Percentiles rank a stretch among this genome's conserved stretches.
Conservation (phyloP, 2,329 filamentous ascomycete genomes). For the Triangularia setosa region DNA sequence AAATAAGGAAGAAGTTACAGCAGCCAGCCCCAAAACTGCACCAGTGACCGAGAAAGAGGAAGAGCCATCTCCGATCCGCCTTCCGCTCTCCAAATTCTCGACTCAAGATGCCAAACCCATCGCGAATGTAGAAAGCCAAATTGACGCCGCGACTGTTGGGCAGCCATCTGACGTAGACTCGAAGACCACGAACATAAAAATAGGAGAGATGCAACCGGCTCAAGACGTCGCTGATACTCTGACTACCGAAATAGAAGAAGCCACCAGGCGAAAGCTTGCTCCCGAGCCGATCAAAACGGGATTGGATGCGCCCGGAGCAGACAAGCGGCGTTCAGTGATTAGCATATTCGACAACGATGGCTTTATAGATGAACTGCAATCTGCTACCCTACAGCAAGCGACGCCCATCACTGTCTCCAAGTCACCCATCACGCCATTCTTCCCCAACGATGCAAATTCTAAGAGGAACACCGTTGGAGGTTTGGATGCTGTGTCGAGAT, state of each 20-base stretch:
- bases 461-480: conserved; percentile 24
- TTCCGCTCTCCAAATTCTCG: conserved; percentile 44
- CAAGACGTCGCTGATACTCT: neutral
- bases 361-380: conserved; percentile 80
- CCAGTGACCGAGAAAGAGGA: conserved; percentile 13
- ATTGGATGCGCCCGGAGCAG: conserved; percentile 33
- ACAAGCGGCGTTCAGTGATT: conserved; percentile 36
- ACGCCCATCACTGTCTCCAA: conserved; percentile 74
- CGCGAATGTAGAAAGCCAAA: neutral
- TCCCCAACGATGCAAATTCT: conserved; percentile 36
- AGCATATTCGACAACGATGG: conserved; percentile 69
- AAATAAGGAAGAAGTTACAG: neutral
- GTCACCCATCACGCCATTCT: conserved; percentile 71
- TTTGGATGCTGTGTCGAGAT: conserved; percentile 17
- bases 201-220: conserved; percentile 22
- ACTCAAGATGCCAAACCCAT: conserved; percentile 20
- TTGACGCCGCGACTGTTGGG: conserved; percentile 13
- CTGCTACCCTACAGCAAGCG: conserved; percentile 78
- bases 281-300: conserved; percentile 56
- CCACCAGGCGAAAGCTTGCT: conserved; percentile 34
- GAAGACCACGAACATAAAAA: conserved; percentile 9
- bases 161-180: conserved; percentile 17
- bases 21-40: neutral
- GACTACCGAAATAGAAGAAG: conserved; percentile 29
- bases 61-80: conserved; percentile 26